A percentile compares a stretch with the other conserved stretches of the same genome.
phyloP scores from a whole-genome alignment of 1,139 yeast genomes.

The Nakaseomyces uthaithaninus region DNA sequence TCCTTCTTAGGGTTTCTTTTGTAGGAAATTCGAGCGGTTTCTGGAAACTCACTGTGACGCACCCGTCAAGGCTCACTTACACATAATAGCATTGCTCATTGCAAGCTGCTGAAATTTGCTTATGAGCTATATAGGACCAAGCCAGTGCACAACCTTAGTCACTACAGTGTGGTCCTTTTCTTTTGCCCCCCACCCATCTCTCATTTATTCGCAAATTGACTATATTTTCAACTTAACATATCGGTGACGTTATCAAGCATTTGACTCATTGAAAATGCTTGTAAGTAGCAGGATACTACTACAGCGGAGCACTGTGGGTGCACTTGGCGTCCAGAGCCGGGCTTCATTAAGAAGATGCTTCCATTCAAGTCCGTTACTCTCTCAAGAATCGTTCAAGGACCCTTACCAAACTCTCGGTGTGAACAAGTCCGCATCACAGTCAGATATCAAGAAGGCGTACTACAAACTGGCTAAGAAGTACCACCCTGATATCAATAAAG shows the following conservation, averaged over 20 bases:
- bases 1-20: not conserved
- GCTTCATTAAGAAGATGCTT: not conserved
- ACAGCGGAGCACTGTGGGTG: not conserved
- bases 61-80: too few species aligned
- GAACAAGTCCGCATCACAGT: constrained; percentile 57
- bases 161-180: too few species aligned
- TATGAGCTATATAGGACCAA: too few species aligned
- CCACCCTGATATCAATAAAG: constrained; percentile 96
- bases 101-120: too few species aligned
- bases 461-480: constrained; percentile 85
- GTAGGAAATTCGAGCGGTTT: constrained; percentile 1
- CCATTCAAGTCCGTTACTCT: constrained; percentile 1
- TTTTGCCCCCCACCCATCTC: too few species aligned
- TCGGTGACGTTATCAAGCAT: too few species aligned
- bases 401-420: constrained; percentile 85
- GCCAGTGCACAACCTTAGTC: too few species aligned
- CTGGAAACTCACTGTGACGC: constrained; percentile 4
- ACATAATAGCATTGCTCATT: too few species aligned
- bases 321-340: not conserved
- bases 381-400: constrained; percentile 38
- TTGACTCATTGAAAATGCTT: too few species aligned
- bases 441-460: constrained; percentile 89
- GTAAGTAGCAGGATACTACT: not conserved
- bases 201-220: too few species aligned
- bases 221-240: too few species aligned